phyloP scores from a whole-genome alignment of 2,329 filamentous ascomycete species.

The Colletotrichum sp. region DNA sequence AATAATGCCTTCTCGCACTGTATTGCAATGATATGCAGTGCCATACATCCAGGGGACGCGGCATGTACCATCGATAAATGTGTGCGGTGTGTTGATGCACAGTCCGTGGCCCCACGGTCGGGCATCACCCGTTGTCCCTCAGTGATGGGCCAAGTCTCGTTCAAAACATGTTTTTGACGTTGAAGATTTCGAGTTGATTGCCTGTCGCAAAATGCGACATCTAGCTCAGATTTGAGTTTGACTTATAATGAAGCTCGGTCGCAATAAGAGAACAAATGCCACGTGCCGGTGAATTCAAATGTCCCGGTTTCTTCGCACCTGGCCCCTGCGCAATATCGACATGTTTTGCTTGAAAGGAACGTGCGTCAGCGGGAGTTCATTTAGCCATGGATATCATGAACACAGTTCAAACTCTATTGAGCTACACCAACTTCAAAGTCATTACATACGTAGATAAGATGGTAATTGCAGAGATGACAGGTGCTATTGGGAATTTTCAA shows the following conservation, averaged over 20 bases:
- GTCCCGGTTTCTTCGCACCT: not conserved
- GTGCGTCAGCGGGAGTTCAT: not conserved
- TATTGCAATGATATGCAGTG: not conserved
- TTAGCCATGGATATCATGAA: not conserved
- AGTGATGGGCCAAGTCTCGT: not conserved
- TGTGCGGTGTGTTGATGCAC: not conserved
- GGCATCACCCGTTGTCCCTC: not conserved
- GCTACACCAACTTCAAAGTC: not conserved
- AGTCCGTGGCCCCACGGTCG: not conserved
- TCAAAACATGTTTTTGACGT: not conserved
- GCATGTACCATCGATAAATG: not conserved
- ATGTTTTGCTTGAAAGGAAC: not conserved
- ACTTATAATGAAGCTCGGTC: not conserved
- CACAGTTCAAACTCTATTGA: not conserved
- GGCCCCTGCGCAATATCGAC: not conserved
- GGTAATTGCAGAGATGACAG: not conserved
- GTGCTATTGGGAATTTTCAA: rapidly evolving
- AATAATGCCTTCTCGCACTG: not conserved
- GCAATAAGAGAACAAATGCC: not conserved
- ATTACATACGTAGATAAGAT: not conserved
- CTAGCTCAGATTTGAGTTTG: not conserved
- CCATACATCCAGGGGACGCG: not conserved
- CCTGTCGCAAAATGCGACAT: not conserved
- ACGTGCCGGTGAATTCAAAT: not conserved
- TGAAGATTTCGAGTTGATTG: not conserved